A percentile compares a stretch with the other conserved stretches of the same genome.
These are phyloP conservation scores for Exophiala bonariae DNA, from an alignment of 2,329 filamentous ascomycete species.

Conservation along the genomic window DNA sequence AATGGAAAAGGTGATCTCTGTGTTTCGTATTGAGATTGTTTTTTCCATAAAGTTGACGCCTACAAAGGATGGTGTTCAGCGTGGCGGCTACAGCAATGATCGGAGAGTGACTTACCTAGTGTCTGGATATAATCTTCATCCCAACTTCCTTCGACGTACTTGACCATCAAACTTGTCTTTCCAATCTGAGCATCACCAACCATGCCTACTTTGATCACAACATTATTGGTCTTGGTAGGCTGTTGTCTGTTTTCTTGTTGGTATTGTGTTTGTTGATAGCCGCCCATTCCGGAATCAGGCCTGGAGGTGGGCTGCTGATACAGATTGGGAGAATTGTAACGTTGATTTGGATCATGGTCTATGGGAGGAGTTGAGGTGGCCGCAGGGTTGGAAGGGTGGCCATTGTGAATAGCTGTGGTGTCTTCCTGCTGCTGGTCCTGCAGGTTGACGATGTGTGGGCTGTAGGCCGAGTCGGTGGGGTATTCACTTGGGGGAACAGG, in stretches of 20 bases:
- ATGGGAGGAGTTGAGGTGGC: conserved; percentile 45
- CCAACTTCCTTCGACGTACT: conserved; percentile 99
- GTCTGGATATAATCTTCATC: conserved; percentile 99
- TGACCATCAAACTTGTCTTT: conserved; percentile 99
- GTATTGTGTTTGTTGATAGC: conserved; percentile 47
- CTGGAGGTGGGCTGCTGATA: conserved; percentile 44
- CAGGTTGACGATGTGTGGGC: conserved; percentile 25
- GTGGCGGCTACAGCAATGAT: not conserved
- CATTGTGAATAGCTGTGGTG: conserved; percentile 17
- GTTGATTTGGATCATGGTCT: conserved; percentile 47
- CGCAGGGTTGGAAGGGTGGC: conserved; percentile 33
- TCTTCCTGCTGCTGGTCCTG: conserved; percentile 21
- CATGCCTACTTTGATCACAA: conserved; percentile 99
- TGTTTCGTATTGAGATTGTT: conserved; percentile 98
- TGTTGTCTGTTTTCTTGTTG: conserved; percentile 45
- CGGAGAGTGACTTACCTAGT: no score
- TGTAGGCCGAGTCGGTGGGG: conserved; percentile 28
- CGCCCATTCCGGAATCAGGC: conserved; percentile 51
- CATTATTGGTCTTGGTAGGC: conserved; percentile 55
- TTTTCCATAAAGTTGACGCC: conserved; percentile 99
- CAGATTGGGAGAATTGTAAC: conserved; percentile 42
- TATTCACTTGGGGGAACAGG: conserved; percentile 10
- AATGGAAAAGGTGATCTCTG: conserved; percentile 98
- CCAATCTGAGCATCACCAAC: conserved; percentile 98
- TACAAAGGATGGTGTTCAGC: conserved; percentile 36